Conservation (phyloP, 2,329 filamentous ascomycete species). For the Dendryphion nanum region DNA sequence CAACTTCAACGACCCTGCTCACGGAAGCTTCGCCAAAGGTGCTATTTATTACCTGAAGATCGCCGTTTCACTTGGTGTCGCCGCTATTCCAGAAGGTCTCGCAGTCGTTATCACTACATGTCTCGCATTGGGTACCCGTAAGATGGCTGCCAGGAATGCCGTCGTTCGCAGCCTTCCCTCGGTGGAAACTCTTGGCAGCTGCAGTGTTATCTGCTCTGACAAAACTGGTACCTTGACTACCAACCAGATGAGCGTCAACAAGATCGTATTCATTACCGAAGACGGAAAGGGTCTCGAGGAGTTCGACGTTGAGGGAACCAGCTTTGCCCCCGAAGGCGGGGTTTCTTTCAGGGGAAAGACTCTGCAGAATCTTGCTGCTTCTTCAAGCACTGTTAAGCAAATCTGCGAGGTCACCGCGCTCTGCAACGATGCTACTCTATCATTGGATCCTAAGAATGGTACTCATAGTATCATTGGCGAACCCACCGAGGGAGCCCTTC, state of each 20-base stretch:
- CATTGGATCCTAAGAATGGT: conserved; percentile 74
- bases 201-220: conserved; percentile 98
- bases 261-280: conserved; percentile 79
- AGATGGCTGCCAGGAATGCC: conserved; percentile 98
- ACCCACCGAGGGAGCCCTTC: conserved; percentile 89
- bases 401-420: conserved; percentile 70
- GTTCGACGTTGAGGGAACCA: conserved; percentile 87
- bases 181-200: conserved; percentile 96
- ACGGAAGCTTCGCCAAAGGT: conserved; percentile 92
- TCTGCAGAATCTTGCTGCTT: conserved; percentile 65
- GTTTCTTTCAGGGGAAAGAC: conserved; percentile 68
- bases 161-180: conserved; percentile 95
- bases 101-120: conserved; percentile 99
- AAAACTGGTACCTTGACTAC: conserved; percentile 98
- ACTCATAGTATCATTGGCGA: conserved; percentile 84
- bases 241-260: conserved; percentile 99
- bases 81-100: conserved; percentile 94
- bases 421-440: conserved; percentile 85
- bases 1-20: conserved; percentile 92
- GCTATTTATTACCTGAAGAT: conserved; percentile 99
- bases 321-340: conserved; percentile 79
- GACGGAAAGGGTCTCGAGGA: conserved; percentile 75
- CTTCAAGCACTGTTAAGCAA: conserved; percentile 75
- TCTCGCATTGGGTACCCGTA: conserved; percentile 89
- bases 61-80: conserved; percentile 94